Evolutionary conservation across 75 land plant genomes (phyloP).

Genomic region (Gnetum montanum): DNA sequence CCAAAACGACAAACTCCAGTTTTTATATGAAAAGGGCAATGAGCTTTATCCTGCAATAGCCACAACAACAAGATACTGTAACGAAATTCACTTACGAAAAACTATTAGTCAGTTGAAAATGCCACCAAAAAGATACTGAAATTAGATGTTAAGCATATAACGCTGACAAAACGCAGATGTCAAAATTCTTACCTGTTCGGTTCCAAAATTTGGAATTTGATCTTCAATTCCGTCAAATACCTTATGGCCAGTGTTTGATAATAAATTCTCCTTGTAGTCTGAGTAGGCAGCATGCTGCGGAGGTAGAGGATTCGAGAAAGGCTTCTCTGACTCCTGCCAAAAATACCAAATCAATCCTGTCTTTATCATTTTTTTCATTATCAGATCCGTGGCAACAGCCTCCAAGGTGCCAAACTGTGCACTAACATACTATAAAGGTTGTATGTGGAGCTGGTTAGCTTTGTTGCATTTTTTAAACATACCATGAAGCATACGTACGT

Average conservation of each 20-base stretch:
- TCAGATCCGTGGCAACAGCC: too few species aligned
- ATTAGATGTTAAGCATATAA: not conserved
- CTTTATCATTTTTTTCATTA: not conserved
- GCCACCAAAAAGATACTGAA: not conserved
- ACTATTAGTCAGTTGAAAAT: not conserved
- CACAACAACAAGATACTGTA: not conserved
- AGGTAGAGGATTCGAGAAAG: constrained; percentile 72
- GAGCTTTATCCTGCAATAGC: constrained; percentile 79
- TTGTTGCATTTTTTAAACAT: too few species aligned
- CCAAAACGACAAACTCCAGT: constrained; percentile 98
- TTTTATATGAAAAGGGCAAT: constrained; percentile 93
- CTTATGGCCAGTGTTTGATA: constrained; percentile 19
- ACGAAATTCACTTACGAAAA: not conserved
- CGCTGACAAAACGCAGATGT: not conserved
- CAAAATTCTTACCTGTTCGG: constrained; percentile 57
- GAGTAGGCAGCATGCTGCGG: constrained; percentile 72
- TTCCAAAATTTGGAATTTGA: constrained; percentile 82
- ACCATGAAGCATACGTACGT: too few species aligned
- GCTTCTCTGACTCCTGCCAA: constrained; percentile 39
- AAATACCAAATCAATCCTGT: not conserved
- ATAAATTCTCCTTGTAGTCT: constrained; percentile 20
- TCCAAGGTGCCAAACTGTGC: too few species aligned
- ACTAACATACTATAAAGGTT: too few species aligned
- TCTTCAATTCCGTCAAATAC: constrained; percentile 36
- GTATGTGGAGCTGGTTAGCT: too few species aligned